Base-by-base conservation (phyloP, 192 early-diverging fungal genomes). In the Coemansia sp. region DNA sequence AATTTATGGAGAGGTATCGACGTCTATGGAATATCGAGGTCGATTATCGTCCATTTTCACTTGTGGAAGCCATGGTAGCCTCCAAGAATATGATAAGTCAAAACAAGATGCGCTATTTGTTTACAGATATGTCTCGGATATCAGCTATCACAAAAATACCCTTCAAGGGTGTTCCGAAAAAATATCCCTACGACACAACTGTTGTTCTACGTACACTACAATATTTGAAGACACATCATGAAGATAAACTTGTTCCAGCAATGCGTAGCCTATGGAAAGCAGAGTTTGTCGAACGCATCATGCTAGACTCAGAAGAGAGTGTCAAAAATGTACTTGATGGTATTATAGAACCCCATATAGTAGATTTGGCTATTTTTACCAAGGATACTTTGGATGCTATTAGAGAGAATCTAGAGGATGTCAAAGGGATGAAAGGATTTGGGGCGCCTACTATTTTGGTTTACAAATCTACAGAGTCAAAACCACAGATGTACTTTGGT, bases 1-100 rank as follows among this genome's bases (percentile, higher is more conserved):
- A 78, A 69, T 78, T 78, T 62, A 78, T 78, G 75, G 75, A 78
- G 50, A 66, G 53, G 32, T 78, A 78, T 63, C 54, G 52, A 19
- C 18, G 49, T 48, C 62, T 78, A 10, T 78, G 75, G 75, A 55
- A 67, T 54, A 61, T 78, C 30, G 23, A 67, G 2, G 69, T 78
- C 1, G 75, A 78, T 53, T 78, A 78, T 62, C 65, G 75, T 2
- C 75, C 75, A 16, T 72, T 78, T 52, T 31, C 34, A 48, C 54
- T 78, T 10, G 49, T 34, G 7, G 41, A 71, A 0, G 75, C 72
- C 8, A 69, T 78, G 75, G 62, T 56, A 9, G 61, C 68, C 2
- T 66, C 75, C 19, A 49, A 68, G 23, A 78, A 78, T 63, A 44
- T 56, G 3, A 69, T 78, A 50, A 78, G 75, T 5, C 66, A 65